phyloP scores from a whole-genome alignment of 2,329 filamentous ascomycete species.

The Fusarium mangiferae region DNA sequence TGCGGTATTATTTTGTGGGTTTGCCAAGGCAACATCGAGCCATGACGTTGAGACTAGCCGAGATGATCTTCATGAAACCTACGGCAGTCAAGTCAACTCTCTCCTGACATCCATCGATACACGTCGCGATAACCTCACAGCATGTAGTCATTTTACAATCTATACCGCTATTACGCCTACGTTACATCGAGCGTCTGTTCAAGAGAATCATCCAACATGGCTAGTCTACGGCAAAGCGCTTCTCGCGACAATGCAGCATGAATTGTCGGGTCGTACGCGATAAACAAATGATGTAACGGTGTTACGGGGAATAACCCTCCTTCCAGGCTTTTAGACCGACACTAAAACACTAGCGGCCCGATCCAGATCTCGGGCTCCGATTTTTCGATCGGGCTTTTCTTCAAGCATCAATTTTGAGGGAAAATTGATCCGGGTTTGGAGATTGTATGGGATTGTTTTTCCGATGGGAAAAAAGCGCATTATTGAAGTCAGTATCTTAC shows the following conservation, averaged over 20 bases:
- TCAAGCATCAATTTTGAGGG: background rate
- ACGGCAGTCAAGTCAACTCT: background rate
- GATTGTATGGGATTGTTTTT: background rate
- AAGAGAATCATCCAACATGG: background rate
- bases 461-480: accelerated
- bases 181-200: background rate
- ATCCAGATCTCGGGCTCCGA: constrained; percentile 10
- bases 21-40: background rate
- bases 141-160: background rate
- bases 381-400: background rate
- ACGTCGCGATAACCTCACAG: background rate
- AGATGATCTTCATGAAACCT: background rate
- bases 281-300: background rate
- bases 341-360: constrained; percentile 12
- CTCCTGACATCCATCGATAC: no score
- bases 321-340: background rate
- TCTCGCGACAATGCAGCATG: background rate
- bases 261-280: background rate
- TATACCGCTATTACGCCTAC: background rate
- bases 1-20: constrained; percentile 13
- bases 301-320: background rate
- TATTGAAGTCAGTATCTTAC: background rate
- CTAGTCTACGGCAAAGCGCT: background rate
- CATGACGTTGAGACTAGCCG: constrained; percentile 10
- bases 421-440: background rate